Evolutionary conservation across 768 basidiomycete species (phyloP).

Genomic region (Lentinula sp.): DNA sequence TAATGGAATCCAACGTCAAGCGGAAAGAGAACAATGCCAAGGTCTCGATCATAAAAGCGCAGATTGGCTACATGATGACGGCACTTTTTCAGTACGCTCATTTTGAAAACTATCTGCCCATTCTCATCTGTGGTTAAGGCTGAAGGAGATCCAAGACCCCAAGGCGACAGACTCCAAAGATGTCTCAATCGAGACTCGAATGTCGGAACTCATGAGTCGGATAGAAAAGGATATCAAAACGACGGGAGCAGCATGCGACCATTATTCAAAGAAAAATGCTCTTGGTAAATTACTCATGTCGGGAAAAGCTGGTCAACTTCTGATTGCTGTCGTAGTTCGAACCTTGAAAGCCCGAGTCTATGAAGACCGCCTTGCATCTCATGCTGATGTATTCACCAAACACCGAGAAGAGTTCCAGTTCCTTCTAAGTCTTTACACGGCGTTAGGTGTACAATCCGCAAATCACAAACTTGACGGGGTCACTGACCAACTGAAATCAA

Average conservation of each 20-base stretch:
- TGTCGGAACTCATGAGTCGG: conserved; percentile 18
- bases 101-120: neutral
- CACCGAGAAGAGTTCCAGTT: conserved; percentile 28
- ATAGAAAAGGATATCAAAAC: conserved; percentile 36
- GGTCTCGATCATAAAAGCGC: conserved; percentile 35
- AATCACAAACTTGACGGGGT: conserved; percentile 24
- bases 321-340: conserved; percentile 20
- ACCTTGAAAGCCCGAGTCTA: conserved; percentile 29
- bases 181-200: conserved; percentile 20
- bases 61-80: conserved; percentile 47
- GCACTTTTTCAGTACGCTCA: conserved; percentile 38
- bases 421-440: conserved; percentile 31
- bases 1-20: conserved; percentile 40
- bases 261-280: conserved; percentile 37
- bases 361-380: conserved; percentile 30
- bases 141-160: conserved; percentile 21
- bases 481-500: conserved; percentile 11
- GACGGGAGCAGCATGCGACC: conserved; percentile 39
- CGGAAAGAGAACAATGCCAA: conserved; percentile 48
- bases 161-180: conserved; percentile 25
- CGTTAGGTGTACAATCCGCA: conserved; percentile 27
- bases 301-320: neutral
- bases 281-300: conserved; percentile 21
- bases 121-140: conserved; percentile 12
- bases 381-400: conserved; percentile 24